These are phyloP conservation scores for Phytophthora constricta DNA, from an alignment of 352 stramenopile genomes.

Conservation along the genomic window DNA sequence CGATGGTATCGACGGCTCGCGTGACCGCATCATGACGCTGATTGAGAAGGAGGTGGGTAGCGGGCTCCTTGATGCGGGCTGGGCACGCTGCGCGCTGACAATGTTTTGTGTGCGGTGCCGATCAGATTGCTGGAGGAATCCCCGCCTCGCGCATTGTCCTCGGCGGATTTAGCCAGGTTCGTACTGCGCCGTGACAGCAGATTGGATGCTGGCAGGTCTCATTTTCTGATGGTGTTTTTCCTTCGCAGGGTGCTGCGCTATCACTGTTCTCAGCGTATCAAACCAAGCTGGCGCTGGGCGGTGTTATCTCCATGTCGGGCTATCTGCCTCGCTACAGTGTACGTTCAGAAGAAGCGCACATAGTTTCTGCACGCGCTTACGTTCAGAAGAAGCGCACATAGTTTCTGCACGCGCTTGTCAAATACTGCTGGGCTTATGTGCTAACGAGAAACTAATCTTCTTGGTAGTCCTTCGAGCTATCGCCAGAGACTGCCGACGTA, in stretches of 20 bases:
- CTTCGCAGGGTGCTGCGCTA: conserved; percentile 82
- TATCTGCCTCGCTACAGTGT: conserved; percentile 70
- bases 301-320: conserved; percentile 74
- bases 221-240: background rate
- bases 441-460: conserved; percentile 4
- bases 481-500: conserved; percentile 59
- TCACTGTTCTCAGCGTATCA: conserved; percentile 88
- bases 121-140: conserved; percentile 60
- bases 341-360: conserved; percentile 12
- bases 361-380: too few species aligned
- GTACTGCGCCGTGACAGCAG: background rate
- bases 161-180: conserved; percentile 94
- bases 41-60: conserved; percentile 76
- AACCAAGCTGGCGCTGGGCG: conserved; percentile 61
- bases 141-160: conserved; percentile 92
- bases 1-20: conserved; percentile 89
- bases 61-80: too few species aligned
- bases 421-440: background rate
- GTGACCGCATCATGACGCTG: conserved; percentile 70
- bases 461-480: conserved; percentile 54
- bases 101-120: background rate
- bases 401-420: too few species aligned
- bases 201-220: background rate
- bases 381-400: conserved; percentile 1
- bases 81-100: background rate